Evolutionary conservation across 1,284 basidiomycete genomes (phyloP), one percentile per base, ranked within the genome.

Genomic region (Puccinia polysora): DNA sequence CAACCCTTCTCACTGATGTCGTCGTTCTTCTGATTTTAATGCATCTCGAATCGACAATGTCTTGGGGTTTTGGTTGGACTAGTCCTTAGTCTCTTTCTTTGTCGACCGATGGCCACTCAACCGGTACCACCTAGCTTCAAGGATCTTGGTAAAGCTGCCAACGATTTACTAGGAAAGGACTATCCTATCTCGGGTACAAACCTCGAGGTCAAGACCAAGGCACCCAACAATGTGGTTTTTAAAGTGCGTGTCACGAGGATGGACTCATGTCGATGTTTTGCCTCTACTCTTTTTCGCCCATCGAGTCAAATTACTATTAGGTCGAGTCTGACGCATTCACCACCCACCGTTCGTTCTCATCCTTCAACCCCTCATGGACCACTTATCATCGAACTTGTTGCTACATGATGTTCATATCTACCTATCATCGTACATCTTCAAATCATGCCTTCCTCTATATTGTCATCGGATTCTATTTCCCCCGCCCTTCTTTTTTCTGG

Each of bases 141-240:
- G 49, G 67, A 70, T 36, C 67, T 70, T 64, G 95, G 94, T 83
- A 96, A 96, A 87, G 93, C 92, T 77, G 91, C 93, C 82, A 90
- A 88, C 80, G 95, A 98, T 85, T 84, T 97, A 76, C 85, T 98
- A 77, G 84, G 85, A 82, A 94, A 90, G 85, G 96, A 98, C 85
- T 97, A 89, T 85, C 88, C 86, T 78, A 89, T 93, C 85, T 83
- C 84, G 78, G 89, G 86, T 55, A 88, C 80, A 74, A 77, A 78
- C 68, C 78, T 82, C 73, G 80, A 81, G 77, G 76, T 77, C 74
- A 97, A 97, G 87, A 98, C 95, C 76, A 87, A 89, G 81, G 91
- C 95, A 4, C 91, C 94, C 62, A 81, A 81, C 78, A 78, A 78
- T 75, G 81, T 82, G 60, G 78, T 79, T 68, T 82, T 82, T 81